A percentile compares a stretch with the other conserved stretches of the same genome.
Evolutionary conservation across 768 basidiomycete species (phyloP).

Genomic region (Suillus paluster): DNA sequence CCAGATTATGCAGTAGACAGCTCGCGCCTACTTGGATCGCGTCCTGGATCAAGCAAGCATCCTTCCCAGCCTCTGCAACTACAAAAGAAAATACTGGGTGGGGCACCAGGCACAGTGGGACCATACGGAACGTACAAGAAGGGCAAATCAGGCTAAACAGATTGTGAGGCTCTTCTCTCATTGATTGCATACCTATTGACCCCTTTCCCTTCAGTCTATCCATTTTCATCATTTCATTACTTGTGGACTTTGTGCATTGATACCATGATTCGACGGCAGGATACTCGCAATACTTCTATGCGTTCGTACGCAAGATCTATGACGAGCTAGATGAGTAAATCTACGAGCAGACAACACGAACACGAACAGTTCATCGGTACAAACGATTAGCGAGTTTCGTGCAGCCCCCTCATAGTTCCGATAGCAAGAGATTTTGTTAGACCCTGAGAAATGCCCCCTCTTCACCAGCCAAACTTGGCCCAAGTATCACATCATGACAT

Average conservation of each 20-base stretch:
- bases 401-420: neutral
- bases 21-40: constrained; percentile 17
- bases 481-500: neutral
- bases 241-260: neutral
- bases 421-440: too few species aligned
- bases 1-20: constrained; percentile 22
- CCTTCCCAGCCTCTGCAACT: constrained; percentile 9
- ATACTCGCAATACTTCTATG: neutral
- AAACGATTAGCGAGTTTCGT: too few species aligned
- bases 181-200: neutral
- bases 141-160: neutral
- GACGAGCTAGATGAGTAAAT: neutral
- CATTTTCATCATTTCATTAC: neutral
- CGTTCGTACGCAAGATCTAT: neutral
- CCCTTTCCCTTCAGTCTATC: neutral
- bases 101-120: constrained; percentile 41
- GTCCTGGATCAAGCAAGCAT: constrained; percentile 16
- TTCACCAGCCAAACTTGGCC: neutral
- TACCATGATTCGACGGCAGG: neutral
- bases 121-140: constrained; percentile 49
- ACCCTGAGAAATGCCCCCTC: too few species aligned
- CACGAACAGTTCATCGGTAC: neutral
- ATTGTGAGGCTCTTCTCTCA: neutral
- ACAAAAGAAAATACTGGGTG: constrained; percentile 35
- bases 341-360: too few species aligned